Evolutionary conservation across 352 stramenopile genomes (phyloP).

Genomic region (Globisporangium orthogonon): DNA sequence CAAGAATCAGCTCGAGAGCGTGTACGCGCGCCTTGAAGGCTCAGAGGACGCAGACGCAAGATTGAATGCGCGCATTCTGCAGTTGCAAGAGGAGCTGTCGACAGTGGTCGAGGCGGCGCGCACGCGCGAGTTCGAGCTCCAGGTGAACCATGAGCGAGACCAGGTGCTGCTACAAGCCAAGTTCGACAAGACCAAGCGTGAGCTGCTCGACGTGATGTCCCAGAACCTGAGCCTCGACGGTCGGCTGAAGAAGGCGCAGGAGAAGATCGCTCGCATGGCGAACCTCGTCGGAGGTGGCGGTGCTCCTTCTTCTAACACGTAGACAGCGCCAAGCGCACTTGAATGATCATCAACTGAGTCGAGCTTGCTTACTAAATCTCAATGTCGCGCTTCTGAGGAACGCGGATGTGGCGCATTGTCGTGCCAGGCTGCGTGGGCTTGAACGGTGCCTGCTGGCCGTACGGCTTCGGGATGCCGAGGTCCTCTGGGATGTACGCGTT

Average conservation of each 20-base stretch:
- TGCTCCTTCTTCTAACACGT: background rate
- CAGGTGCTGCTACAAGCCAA: conserved; percentile 38
- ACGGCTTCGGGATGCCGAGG: conserved; percentile 91
- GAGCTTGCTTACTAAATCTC: conserved; percentile 71
- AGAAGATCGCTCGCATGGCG: conserved; percentile 52
- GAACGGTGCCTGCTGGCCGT: conserved; percentile 89
- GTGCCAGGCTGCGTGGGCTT: conserved; percentile 84
- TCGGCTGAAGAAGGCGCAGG: conserved; percentile 55
- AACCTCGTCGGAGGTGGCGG: conserved; percentile 4
- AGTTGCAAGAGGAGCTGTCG: conserved; percentile 22
- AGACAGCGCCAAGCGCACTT: background rate
- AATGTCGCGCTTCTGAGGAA: conserved; percentile 85
- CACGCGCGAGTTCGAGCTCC: conserved; percentile 39
- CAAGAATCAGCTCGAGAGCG: conserved; percentile 41
- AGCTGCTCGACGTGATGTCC: conserved; percentile 65
- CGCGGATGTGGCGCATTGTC: conserved; percentile 90
- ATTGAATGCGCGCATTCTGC: conserved; percentile 19
- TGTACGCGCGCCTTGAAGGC: conserved; percentile 36
- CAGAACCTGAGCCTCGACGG: conserved; percentile 59
- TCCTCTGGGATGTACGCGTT: conserved; percentile 94
- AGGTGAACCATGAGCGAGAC: conserved; percentile 35
- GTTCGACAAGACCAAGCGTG: conserved; percentile 71
- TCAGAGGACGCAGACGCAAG: conserved; percentile 21
- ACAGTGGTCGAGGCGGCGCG: conserved; percentile 18
- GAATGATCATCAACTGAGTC: background rate